Base-by-base conservation (phyloP, 2,329 filamentous ascomycete species). In the Botryosphaeria dothidea region DNA sequence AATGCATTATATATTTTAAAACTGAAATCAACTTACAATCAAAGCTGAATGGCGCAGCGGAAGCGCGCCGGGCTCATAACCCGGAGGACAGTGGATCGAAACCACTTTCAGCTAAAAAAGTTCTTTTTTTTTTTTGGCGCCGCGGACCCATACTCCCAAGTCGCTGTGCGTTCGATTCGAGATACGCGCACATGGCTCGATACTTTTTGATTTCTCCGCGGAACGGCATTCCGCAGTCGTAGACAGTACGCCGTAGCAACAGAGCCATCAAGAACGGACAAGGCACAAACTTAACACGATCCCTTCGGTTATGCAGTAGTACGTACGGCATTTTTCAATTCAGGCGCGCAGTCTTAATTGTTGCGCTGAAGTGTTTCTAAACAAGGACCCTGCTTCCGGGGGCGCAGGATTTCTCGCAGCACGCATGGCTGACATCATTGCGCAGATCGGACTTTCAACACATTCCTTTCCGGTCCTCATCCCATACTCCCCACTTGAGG, bases 61-160 rank as follows among this genome's bases (percentile, higher is more conserved):
- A 66, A 66, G 64, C 64, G 62, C 71, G 71, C 71, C 71, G 71
- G 71, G 71, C 71, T 72, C 71, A 72, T 72, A 72, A 72, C 71
- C 71, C 71, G 71, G 71, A 72, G 71, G 71, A 72, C 71, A 69
- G 63, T 68, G 70, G 71, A 72, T 72, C 71, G 71, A 72, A 72
- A 72, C 71, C 70, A 68, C 57, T 56, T 63, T 66, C 57, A 66
- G 64, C 64, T 66, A 66, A 38, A 6, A n/a, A 13, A 8, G 31
- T 34, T 3, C 7, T 34, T 34, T 34, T 34, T 34, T 34, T 34
- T 34, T 34, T 34, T 34, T 11, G 31, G 31, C 31, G 13, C n/a
- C n/a, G n/a, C n/a, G n/a, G n/a, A n/a, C n/a, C n/a, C n/a, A n/a
- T n/a, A n/a, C n/a, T n/a, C n/a, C n/a, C n/a, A n/a, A n/a, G n/a